phyloP scores from a whole-genome alignment of 2,329 filamentous ascomycete genomes.

The Fusarium burgessii region DNA sequence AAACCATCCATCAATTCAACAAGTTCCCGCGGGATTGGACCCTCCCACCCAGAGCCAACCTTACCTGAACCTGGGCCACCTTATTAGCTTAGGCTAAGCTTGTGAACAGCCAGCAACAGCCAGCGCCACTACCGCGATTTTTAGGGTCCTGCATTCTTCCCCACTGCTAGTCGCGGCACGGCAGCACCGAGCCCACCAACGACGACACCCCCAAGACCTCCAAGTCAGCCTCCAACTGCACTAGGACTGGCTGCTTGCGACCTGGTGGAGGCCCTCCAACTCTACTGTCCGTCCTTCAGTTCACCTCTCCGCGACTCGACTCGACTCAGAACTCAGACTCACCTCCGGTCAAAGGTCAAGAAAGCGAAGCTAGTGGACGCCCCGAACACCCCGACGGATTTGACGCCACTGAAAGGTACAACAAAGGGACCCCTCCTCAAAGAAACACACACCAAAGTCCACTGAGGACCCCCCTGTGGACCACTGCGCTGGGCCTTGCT shows the following conservation, averaged over 20 bases:
- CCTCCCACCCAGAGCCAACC: constrained; percentile 2
- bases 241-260: constrained; percentile 16
- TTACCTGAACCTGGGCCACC: constrained; percentile 2
- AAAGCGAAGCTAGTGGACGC: constrained; percentile 11
- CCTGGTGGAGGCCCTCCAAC: not conserved
- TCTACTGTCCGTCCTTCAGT: not conserved
- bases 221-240: constrained; percentile 31
- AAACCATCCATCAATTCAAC: constrained; percentile 19
- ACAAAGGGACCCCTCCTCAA: constrained; percentile 8
- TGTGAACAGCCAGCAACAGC: constrained; percentile 17
- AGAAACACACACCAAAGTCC: constrained; percentile 32
- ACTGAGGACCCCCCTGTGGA: constrained; percentile 43
- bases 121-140: constrained; percentile 31
- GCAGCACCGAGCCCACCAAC: constrained; percentile 35
- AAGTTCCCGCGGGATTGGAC: constrained; percentile 31
- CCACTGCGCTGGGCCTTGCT: constrained; percentile 45
- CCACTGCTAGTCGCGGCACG: constrained; percentile 35
- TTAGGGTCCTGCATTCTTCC: constrained; percentile 41
- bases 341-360: constrained; percentile 22
- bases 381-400: constrained; percentile 23
- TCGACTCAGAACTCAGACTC: constrained; percentile 13
- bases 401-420: constrained; percentile 31
- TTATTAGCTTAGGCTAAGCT: constrained; percentile 21
- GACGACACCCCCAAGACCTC: constrained; percentile 15
- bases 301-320: not conserved